Evolutionary conservation across 2,329 filamentous ascomycete genomes (phyloP), one percentile per base, ranked within the genome.

Genomic region (Dothideomycetes sp.): DNA sequence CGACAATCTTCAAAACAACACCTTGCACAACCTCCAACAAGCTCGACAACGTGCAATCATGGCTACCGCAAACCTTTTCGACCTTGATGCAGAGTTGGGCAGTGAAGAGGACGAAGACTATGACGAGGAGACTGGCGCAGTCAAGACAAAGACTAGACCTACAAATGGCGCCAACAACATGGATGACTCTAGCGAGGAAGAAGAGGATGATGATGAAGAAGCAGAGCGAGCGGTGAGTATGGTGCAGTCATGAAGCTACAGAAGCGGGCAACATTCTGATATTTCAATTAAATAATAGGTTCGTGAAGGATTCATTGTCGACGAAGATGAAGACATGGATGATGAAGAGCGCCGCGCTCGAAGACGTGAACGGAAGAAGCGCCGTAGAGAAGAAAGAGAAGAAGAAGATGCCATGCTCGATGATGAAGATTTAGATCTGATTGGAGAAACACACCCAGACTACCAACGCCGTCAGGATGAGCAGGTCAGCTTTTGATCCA

Each of bases 361-460:
- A 42, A 60, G 69, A 50, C 73, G 76, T 48, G 81, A 82, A 59
- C 77, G 79, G 55, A 77, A 77, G 61, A 94, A 91, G 67, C 80
- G 85, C 50, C 79, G 85, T 53, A 64, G 75, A 32, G 73, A 77
- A 44, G 83, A 93, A 56, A 80, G 84, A 41, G 84, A 85, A 54
- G 79, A 85, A 46, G 86, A 94, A 55, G 87, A 89, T 45, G 84
- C 85, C 44, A 69, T 69, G 44, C 75, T 98, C 7, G 91, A 96
- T 51, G 89, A 95, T 50, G 91, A 98, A 59, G 91, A 98, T 69
- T 64, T 98, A 42, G 91, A 96, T 57, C 71, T 98, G 41, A 95
- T 98, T 51, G 88, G 87, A 37, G 84, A 93, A 57, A 79, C 80
- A 48, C 77, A 80, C 48, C 79, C 80, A 2, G 81, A 79, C 46